These are phyloP conservation scores for Macadamia integrifolia DNA, from an alignment of 164 flowering plant genomes.

Conservation along the genomic window DNA sequence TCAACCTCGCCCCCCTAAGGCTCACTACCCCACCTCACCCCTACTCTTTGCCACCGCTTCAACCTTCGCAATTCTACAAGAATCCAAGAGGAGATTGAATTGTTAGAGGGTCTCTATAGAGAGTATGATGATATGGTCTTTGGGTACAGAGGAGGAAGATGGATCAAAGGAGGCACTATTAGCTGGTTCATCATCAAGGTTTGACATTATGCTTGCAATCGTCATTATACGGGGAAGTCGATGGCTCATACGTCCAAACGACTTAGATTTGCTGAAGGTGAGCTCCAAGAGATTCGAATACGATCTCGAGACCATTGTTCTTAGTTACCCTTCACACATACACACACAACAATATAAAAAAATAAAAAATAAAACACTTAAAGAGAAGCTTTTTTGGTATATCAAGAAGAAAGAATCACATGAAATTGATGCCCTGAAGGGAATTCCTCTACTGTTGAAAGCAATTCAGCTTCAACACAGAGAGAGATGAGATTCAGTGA, in stretches of 20 bases:
- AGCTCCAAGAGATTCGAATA: conserved; percentile 67
- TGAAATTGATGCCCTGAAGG: background rate
- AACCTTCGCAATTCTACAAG: too few species aligned
- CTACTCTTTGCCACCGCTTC: too few species aligned
- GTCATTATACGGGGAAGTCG: conserved; percentile 58
- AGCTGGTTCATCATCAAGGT: conserved; percentile 41
- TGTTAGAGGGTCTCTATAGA: too few species aligned
- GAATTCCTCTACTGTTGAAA: background rate
- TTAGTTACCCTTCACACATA: background rate
- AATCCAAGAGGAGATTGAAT: too few species aligned
- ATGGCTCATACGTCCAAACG: conserved; percentile 42
- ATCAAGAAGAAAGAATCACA: background rate
- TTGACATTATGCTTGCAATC: conserved; percentile 48
- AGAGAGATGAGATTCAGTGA: too few species aligned
- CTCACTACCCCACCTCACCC: too few species aligned
- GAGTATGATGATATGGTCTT: conserved; percentile 42
- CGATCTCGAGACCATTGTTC: conserved; percentile 50
- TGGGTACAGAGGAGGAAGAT: conserved; percentile 36
- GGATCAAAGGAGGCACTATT: conserved; percentile 41
- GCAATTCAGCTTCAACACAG: background rate
- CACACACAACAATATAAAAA: background rate
- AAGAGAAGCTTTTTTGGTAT: background rate
- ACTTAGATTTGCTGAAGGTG: conserved; percentile 48
- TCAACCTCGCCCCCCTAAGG: too few species aligned
- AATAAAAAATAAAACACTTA: background rate